Evolutionary conservation across 2,329 filamentous ascomycete species (phyloP), one percentile per base, ranked within the genome.

Genomic region (Cladophialophora bantiana): DNA sequence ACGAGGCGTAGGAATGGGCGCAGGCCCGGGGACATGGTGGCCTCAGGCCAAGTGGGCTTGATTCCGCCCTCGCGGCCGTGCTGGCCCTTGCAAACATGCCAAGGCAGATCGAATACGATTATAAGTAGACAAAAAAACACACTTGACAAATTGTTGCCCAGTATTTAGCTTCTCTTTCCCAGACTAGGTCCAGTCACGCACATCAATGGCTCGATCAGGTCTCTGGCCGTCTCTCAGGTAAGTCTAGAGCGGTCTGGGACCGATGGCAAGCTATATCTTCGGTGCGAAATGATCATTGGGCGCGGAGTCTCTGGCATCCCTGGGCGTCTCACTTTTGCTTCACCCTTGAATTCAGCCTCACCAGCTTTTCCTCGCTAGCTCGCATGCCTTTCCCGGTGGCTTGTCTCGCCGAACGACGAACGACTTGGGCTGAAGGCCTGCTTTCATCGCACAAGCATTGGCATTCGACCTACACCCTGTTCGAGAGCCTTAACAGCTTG

Each of bases 251-350:
- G 60, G 52, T 56, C 36, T 62, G 35, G 34, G 13, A 31, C 18
- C 45, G 7, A 50, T 50, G 45, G 20, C 18, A 31, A 50, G 45
- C 18, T 31, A 26, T 50, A 31, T 31, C 45, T 50, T 50, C 6
- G 18, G 18, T 26, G 10, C 18, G 26, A 50, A 31, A 18, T 52
- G 13, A 45, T 13, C 48, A 62, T 62, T 62, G 59, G 59, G 18
- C 32, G 18, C 20, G 13, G 32, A 20, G 26, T 36, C 15, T 20
- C 52, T 62, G 26, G 45, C 18, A 20, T 12, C 45, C 45, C 45
- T 50, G 45, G 45, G 20, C 60, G 50, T 62, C 60, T 62, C 60
- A 62, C 60, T 26, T 40, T 50, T 50, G 45, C 1, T 15, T 26
- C 31, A 50, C 60, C 36, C 26, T 34, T 55, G 12, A 4, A 18